A percentile compares a stretch with the other conserved stretches of the same genome.
These are phyloP conservation scores for Lactifluus pinguis DNA, from an alignment of 768 basidiomycete genomes.

Conservation along the genomic window DNA sequence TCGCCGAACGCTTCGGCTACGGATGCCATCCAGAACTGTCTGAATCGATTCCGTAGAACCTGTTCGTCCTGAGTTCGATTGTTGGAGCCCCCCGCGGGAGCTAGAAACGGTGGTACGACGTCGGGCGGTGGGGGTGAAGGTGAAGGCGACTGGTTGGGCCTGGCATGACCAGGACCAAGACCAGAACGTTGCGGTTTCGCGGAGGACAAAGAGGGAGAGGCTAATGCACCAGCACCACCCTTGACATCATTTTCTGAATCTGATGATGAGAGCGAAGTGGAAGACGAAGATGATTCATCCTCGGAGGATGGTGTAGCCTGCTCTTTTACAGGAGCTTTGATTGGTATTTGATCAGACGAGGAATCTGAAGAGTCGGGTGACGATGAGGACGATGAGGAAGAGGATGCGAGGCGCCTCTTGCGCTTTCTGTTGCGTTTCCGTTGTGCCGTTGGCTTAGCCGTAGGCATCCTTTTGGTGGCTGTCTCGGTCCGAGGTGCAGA, in stretches of 20 bases:
- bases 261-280: slow-evolving; percentile 18
- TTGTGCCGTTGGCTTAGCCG: slow-evolving; percentile 21
- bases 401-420: slow-evolving; percentile 25
- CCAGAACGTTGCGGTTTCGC: slow-evolving; percentile 2
- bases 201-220: background rate
- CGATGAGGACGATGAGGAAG: slow-evolving; percentile 22
- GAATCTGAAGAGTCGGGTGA: slow-evolving; percentile 22
- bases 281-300: background rate
- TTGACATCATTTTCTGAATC: slow-evolving; percentile 12
- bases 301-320: background rate
- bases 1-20: slow-evolving; percentile 76
- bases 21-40: slow-evolving; percentile 82
- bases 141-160: slow-evolving; percentile 23
- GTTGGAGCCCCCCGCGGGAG: slow-evolving; percentile 22
- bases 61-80: slow-evolving; percentile 38
- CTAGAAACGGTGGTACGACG: slow-evolving; percentile 50
- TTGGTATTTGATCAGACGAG: slow-evolving; percentile 12
- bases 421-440: slow-evolving; percentile 28
- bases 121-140: slow-evolving; percentile 26
- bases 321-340: slow-evolving; percentile 2
- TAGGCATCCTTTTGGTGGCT: background rate
- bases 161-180: background rate
- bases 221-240: background rate
- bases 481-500: background rate
- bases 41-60: slow-evolving; percentile 54